Evolutionary conservation across 2,329 filamentous ascomycete genomes (phyloP).

Genomic region (Iodosphaeria phyllophila): DNA sequence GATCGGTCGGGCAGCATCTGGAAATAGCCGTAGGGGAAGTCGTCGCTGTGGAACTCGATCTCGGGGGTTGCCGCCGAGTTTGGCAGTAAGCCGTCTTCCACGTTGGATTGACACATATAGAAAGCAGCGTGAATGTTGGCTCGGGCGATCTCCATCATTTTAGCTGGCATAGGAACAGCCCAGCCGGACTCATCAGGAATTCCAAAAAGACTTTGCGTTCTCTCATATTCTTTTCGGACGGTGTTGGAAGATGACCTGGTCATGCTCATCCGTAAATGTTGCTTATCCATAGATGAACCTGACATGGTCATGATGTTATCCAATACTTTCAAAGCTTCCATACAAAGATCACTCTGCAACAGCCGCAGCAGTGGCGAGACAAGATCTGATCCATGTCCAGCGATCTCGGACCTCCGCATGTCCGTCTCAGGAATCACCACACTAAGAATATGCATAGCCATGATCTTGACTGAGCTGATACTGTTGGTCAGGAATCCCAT

Average conservation of each 20-base stretch:
- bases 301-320: constrained; percentile 94
- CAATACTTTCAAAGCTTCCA: constrained; percentile 76
- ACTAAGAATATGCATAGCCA: constrained; percentile 80
- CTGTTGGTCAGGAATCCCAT: constrained; percentile 85
- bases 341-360: constrained; percentile 82
- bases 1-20: constrained; percentile 52
- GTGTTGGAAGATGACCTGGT: constrained; percentile 70
- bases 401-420: constrained; percentile 80
- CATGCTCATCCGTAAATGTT: constrained; percentile 97
- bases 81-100: constrained; percentile 32
- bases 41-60: constrained; percentile 82
- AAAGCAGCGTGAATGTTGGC: constrained; percentile 92
- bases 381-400: constrained; percentile 79
- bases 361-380: constrained; percentile 83
- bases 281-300: constrained; percentile 77
- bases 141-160: constrained; percentile 71
- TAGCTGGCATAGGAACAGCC: constrained; percentile 85
- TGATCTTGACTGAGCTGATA: constrained; percentile 74
- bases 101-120: constrained; percentile 67
- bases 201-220: constrained; percentile 84
- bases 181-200: constrained; percentile 92
- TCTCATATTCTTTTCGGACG: constrained; percentile 84
- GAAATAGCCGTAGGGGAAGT: constrained; percentile 70
- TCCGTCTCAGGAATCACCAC: constrained; percentile 77
- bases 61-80: constrained; percentile 59